Conservation (phyloP, 805 yeast genomes). For the Starmerella floricola region DNA sequence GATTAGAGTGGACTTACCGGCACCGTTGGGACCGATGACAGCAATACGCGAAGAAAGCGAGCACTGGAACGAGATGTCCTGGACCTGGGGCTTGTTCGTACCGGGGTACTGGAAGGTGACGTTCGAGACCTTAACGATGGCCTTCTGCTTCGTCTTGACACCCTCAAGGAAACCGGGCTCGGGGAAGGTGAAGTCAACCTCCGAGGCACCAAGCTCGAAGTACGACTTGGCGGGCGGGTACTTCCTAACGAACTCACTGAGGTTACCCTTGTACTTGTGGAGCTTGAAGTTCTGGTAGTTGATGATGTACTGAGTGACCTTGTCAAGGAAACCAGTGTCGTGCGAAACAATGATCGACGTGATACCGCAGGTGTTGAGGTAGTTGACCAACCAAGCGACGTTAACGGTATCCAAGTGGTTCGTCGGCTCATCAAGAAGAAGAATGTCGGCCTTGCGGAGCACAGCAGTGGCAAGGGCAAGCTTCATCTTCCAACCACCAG, state of each 20-base stretch:
- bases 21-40: constrained; percentile 99
- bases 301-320: constrained; percentile 93
- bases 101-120: constrained; percentile 99
- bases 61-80: constrained; percentile 93
- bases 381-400: constrained; percentile 99
- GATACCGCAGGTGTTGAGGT: constrained; percentile 96
- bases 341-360: constrained; percentile 98
- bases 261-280: constrained; percentile 99
- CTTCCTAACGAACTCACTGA: constrained; percentile 95
- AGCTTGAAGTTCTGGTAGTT: constrained; percentile 99
- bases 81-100: constrained; percentile 88
- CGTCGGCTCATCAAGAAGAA: constrained; percentile 98
- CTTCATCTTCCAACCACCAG: constrained; percentile 99
- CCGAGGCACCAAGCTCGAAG: constrained; percentile 98
- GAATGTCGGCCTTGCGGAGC: constrained; percentile 92
- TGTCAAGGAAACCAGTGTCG: constrained; percentile 99
- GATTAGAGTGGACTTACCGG: constrained; percentile 98
- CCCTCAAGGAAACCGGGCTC: constrained; percentile 99
- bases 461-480: constrained; percentile 99
- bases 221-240: constrained; percentile 98
- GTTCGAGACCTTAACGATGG: constrained; percentile 93
- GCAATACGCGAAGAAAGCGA: constrained; percentile 99
- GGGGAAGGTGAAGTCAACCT: constrained; percentile 93
- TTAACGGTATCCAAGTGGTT: constrained; percentile 99
- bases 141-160: constrained; percentile 99